A percentile compares a stretch with the other conserved stretches of the same genome.
These are phyloP conservation scores for Neospermospora avenae DNA, from an alignment of 2,329 filamentous ascomycete species.

Conservation along the genomic window DNA sequence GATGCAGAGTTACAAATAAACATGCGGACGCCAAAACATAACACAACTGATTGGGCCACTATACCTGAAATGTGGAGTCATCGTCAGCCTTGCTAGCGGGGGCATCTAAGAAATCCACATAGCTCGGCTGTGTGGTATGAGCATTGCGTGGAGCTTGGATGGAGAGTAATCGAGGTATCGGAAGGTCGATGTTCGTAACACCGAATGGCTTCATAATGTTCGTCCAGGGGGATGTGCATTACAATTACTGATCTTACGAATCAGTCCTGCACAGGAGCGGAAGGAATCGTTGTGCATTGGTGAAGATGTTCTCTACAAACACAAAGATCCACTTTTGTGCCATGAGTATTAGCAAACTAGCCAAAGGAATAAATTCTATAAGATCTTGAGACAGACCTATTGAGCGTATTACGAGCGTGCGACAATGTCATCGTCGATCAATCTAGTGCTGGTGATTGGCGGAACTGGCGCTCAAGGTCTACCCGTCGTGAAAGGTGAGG, in stretches of 20 bases:
- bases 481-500: constrained; percentile 4
- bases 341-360: not conserved
- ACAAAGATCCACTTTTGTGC: not conserved
- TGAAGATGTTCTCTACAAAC: not conserved
- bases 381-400: not conserved
- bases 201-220: not conserved
- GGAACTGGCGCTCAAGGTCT: constrained; percentile 7
- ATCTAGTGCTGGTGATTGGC: constrained; percentile 3
- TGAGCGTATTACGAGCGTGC: not conserved
- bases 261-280: not conserved
- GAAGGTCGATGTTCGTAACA: not conserved
- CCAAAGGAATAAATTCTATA: not conserved
- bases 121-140: not conserved
- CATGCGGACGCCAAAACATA: not conserved
- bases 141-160: not conserved
- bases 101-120: not conserved
- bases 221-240: not conserved
- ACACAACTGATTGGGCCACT: not conserved
- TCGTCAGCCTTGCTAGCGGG: not conserved
- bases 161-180: not conserved
- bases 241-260: not conserved
- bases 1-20: not conserved
- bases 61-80: not conserved
- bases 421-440: not conserved
- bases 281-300: not conserved